Evolutionary conservation across 2,329 filamentous ascomycete species (phyloP).

Genomic region (Penicillium olsonii): DNA sequence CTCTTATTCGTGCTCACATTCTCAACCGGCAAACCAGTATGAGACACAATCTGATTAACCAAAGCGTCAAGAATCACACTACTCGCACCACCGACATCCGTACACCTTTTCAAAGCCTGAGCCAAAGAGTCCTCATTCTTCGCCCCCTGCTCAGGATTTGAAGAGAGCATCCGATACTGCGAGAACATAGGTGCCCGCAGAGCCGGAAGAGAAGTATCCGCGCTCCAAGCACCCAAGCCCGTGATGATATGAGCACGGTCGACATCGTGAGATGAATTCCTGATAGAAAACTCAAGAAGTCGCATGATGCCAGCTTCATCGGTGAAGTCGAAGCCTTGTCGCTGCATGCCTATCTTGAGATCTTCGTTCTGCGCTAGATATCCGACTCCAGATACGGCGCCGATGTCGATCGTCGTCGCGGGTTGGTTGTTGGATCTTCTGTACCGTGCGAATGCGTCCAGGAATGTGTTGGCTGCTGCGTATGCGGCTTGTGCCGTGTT

Average conservation of each 20-base stretch:
- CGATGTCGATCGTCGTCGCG: conserved; percentile 3
- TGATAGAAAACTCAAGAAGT: not conserved
- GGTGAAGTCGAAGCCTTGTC: not conserved
- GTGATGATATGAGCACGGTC: not conserved
- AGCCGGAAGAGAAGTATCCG: not conserved
- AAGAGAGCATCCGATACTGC: not conserved
- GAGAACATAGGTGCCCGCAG: not conserved
- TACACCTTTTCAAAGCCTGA: not conserved
- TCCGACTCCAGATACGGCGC: conserved; percentile 4
- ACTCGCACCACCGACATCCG: not conserved
- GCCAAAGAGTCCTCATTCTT: not conserved
- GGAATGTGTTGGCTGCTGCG: conserved; percentile 6
- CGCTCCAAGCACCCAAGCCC: not conserved
- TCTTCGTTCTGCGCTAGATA: conserved; percentile 4
- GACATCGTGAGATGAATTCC: not conserved
- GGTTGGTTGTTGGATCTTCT: conserved; percentile 1
- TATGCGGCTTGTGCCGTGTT: conserved; percentile 8
- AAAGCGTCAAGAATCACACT: not conserved
- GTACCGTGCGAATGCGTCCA: conserved; percentile 9
- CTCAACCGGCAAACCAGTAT: not conserved
- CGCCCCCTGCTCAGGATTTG: not conserved
- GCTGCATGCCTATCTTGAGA: not conserved
- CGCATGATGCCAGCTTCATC: not conserved
- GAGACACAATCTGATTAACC: not conserved
- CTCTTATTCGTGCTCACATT: not conserved